Evolutionary conservation across 1,284 basidiomycete species (phyloP), one percentile per base, ranked within the genome.

Genomic region (Macrocystidia cucumis): DNA sequence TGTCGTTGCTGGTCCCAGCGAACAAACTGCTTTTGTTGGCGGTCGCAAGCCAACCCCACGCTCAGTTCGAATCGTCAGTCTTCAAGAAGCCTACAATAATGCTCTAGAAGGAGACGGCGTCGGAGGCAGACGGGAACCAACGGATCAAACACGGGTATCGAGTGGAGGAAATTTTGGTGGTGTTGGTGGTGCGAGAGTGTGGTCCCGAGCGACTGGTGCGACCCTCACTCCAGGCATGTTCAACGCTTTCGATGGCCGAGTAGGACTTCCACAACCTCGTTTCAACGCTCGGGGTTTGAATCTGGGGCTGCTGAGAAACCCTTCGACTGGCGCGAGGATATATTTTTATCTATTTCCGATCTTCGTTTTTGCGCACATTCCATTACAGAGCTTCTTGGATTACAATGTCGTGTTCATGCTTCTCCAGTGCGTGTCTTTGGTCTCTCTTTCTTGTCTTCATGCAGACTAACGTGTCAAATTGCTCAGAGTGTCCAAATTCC

Each of bases 331-430:
- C 46, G 69, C 69, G 43, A 72, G 63, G 42, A 47, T 81, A 23
- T 76, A 78, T 53, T 87, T 75, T 55, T 77, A 71, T 48, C 47
- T 82, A 18, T 78, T 75, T 51, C 81, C 79, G 14, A 30, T 87
- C 21, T 58, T 85, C 45, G 68, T 77, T 3, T 76, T 87, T 53
- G 74, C 70, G 13, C 79, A 85, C 51, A 61, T 89, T 28, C 74
- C 74, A 13, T 52, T 85, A 11, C 85, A 89, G 57, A 77, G 79
- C 1, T 88, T 79, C 50, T 76, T 89, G 53, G 85, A 89, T 51
- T 85, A 88, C 57, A 87, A 87, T 52, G 74, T 76, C 50, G 78
- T 78, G 48, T 89, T 75, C 60, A 74, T 85, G 45, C 54, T 89
- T 47, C 53, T 87, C 36, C 70, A 85, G 85, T 87, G 52, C 62